Base-by-base conservation (phyloP, 1,284 basidiomycete genomes). In the Austropuccinia psidii region DNA sequence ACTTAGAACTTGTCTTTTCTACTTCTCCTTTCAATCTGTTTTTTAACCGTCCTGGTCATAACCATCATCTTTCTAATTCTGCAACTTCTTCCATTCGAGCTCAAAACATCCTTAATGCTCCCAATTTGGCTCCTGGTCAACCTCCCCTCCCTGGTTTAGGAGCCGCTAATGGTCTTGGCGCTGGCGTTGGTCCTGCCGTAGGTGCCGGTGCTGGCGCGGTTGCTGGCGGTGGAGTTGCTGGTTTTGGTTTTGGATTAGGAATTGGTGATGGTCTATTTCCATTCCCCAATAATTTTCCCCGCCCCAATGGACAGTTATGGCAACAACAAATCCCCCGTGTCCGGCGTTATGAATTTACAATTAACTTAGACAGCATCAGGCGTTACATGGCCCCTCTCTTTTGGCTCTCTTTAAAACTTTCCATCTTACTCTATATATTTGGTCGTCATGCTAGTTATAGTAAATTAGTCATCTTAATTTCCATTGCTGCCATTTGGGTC, bases 341-440 rank as follows among this genome's bases (percentile, higher is more conserved):
- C 15, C 60, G 72, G 13, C 72, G 72, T 1, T 73, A 73, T 37
- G 72, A 73, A 47, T 73, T 80, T 69, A 76, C 77, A 41, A 77
- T 80, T 75, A 79, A 80, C 73, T 74, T 80, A 57, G 79, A 80
- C 17, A 77, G 76, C 13, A 64, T 80, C 39, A 29, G 77, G 4
- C 74, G 77, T 1, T 75, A 78, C 60, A 35, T 78, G 24, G 45
- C 78, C 21, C 79, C 78, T 17, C 75, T 80, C 31, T 49, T 77
- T 47, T 76, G 77, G 74, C 76, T 80, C 45, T 60, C 77, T 1
- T 58, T 78, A 70, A 80, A 80, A 62, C 75, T 80, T 29, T 74
- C 50, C 0, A 77, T 80, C 72, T 68, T 80, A 11, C 64, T 79
- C 31, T 79, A 76, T 61, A 75, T 80, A 58, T 80, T 80, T 54